phyloP scores from a whole-genome alignment of 176 grass and related monocot species.

The Musa beccarii region DNA sequence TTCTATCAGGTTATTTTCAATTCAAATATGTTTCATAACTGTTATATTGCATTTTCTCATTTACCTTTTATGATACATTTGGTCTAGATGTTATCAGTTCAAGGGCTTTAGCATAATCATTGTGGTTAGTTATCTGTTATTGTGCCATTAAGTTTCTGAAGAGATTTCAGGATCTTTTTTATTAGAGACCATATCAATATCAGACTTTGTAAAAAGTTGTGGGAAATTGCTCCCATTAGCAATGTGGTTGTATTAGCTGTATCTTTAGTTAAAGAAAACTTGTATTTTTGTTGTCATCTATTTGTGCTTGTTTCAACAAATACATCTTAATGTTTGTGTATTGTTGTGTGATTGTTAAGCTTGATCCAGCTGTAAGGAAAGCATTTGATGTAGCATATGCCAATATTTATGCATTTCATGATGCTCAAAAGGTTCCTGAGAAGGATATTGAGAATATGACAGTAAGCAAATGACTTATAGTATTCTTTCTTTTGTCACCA shows the following conservation, averaged over 20 bases:
- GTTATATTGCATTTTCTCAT: no score
- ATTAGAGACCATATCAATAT: not conserved
- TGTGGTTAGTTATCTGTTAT: no score
- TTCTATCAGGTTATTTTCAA: not conserved
- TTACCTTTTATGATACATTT: no score
- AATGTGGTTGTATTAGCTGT: not conserved
- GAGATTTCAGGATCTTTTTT: no score
- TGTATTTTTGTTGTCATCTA: not conserved
- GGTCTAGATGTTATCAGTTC: no score
- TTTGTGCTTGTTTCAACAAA: not conserved
- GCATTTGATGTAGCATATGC: constrained; percentile 90
- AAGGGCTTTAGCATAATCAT: no score
- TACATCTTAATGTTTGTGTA: not conserved
- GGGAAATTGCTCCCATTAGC: not conserved
- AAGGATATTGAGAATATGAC: constrained; percentile 84
- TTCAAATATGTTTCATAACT: no score
- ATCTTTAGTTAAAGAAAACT: not conserved
- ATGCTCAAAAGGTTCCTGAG: constrained; percentile 64
- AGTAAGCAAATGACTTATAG: constrained; percentile 33
- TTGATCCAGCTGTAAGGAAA: constrained; percentile 84
- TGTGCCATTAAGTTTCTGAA: no score
- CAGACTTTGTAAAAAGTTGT: not conserved
- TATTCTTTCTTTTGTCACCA: not conserved
- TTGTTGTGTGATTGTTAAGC: constrained; percentile 26
- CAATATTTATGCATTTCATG: constrained; percentile 97